Evolutionary conservation across 2,329 filamentous ascomycete species (phyloP).

Genomic region (Rutstroemia sp.): DNA sequence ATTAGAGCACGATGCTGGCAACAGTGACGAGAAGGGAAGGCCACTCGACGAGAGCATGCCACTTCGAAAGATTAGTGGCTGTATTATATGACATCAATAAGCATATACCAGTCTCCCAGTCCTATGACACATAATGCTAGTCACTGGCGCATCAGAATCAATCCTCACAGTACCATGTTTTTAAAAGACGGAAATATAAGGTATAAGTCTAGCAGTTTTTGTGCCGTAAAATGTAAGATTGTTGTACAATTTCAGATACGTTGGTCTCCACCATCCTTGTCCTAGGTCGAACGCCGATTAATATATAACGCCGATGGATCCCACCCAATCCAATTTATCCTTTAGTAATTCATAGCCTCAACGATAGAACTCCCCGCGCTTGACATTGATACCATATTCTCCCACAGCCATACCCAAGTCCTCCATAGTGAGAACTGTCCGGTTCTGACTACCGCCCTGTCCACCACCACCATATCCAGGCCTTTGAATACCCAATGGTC

Average conservation of each 20-base stretch:
- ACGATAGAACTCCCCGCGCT: conserved; percentile 94
- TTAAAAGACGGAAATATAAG: neutral
- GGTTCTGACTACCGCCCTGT: conserved; percentile 78
- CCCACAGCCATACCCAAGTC: conserved; percentile 96
- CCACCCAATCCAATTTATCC: neutral
- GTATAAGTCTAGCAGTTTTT: neutral
- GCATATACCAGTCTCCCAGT: too few relatives aligned
- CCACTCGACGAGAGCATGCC: too few relatives aligned
- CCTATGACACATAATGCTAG: too few relatives aligned
- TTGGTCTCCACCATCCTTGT: neutral
- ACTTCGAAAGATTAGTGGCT: too few relatives aligned
- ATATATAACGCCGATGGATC: conserved; percentile 13
- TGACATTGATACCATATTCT: conserved; percentile 96
- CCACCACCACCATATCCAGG: conserved; percentile 82
- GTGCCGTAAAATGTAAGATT: neutral
- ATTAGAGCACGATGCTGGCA: too few relatives aligned
- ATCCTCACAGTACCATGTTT: too few relatives aligned
- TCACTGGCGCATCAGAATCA: too few relatives aligned
- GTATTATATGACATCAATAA: too few relatives aligned
- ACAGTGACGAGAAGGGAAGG: too few relatives aligned
- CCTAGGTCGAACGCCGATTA: neutral
- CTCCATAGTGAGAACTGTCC: conserved; percentile 96
- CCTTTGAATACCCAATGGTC: conserved; percentile 50
- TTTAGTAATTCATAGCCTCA: conserved; percentile 33
- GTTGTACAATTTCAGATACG: conserved; percentile 10